These are phyloP conservation scores for Phaseolus coccineus DNA, from an alignment of 331 rosid species.

Conservation along the genomic window DNA sequence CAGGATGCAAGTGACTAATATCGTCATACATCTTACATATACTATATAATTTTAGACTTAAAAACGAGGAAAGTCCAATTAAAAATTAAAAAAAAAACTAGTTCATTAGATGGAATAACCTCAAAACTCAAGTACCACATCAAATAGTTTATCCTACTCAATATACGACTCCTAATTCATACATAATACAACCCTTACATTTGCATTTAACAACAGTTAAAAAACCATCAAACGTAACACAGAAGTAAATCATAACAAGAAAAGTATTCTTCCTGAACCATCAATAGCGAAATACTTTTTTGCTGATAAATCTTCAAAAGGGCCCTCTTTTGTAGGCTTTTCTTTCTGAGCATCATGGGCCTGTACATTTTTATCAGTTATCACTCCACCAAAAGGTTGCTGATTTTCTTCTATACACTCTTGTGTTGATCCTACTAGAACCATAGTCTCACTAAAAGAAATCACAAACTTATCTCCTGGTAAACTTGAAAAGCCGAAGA, in stretches of 20 bases:
- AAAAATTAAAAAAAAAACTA: no score
- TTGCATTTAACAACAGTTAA: conserved; percentile 2
- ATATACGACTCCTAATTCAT: no score
- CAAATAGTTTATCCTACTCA: no score
- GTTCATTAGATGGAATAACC: no score
- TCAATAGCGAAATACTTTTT: conserved; percentile 27
- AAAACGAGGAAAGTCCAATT: not conserved
- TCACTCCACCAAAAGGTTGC: not conserved
- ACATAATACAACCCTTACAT: not conserved
- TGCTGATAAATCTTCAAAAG: conserved; percentile 30
- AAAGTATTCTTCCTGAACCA: conserved; percentile 39
- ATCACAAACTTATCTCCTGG: conserved; percentile 8
- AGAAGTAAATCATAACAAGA: not conserved
- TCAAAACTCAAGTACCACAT: no score
- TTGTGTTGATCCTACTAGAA: conserved; percentile 34
- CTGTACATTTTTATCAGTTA: conserved; percentile 34
- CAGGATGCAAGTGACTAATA: conserved; percentile 16
- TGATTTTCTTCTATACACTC: conserved; percentile 27
- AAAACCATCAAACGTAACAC: conserved; percentile 22
- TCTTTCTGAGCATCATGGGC: conserved; percentile 31
- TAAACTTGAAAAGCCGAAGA: conserved; percentile 11
- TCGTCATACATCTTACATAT: not conserved
- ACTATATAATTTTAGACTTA: not conserved
- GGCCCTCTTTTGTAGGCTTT: conserved; percentile 16
- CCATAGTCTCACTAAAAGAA: conserved; percentile 9